Percentiles rank a stretch among this genome's conserved stretches.
Evolutionary conservation across 23 red algal genomes (phyloP).

Genomic region (Gracilariopsis chorda): DNA sequence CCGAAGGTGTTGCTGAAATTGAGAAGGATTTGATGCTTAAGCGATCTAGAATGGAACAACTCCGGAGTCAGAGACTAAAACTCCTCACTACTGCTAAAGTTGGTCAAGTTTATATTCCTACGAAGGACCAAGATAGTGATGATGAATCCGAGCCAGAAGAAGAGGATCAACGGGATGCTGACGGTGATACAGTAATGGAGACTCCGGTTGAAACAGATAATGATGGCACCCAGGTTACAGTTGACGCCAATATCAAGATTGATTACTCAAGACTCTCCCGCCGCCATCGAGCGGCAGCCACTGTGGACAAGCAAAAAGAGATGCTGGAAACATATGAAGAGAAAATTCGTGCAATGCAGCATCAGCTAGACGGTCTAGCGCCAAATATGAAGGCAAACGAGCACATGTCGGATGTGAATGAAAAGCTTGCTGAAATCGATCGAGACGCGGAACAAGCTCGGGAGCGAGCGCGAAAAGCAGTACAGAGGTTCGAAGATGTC

Average conservation of each 20-base stretch:
- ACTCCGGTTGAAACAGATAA: conserved; percentile 17
- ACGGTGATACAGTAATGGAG: conserved; percentile 32
- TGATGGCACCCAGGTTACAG: conserved; percentile 38
- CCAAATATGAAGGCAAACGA: conserved; percentile 90
- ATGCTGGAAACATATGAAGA: conserved; percentile 54
- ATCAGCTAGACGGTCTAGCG: conserved; percentile 74
- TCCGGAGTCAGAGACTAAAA: conserved; percentile 9
- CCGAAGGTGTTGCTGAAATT: conserved; percentile 41
- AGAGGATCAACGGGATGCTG: neutral
- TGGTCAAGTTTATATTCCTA: conserved; percentile 43
- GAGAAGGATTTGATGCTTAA: conserved; percentile 55
- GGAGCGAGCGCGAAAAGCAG: conserved; percentile 54
- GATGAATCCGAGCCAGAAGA: conserved; percentile 41
- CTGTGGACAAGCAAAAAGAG: conserved; percentile 51
- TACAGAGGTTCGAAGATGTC: conserved; percentile 57
- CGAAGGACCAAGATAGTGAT: conserved; percentile 10
- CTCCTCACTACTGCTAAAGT: conserved; percentile 70
- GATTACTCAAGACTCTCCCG: conserved; percentile 67
- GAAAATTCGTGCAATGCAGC: conserved; percentile 30
- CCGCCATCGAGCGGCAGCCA: conserved; percentile 50
- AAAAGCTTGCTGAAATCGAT: conserved; percentile 68
- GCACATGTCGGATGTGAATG: conserved; percentile 69
- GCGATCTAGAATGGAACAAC: conserved; percentile 44
- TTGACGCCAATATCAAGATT: conserved; percentile 36
- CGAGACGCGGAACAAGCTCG: conserved; percentile 69